These are phyloP conservation scores for Cutaneotrichosporon mucoides DNA, from an alignment of 1,284 basidiomycete species.

Conservation along the genomic window DNA sequence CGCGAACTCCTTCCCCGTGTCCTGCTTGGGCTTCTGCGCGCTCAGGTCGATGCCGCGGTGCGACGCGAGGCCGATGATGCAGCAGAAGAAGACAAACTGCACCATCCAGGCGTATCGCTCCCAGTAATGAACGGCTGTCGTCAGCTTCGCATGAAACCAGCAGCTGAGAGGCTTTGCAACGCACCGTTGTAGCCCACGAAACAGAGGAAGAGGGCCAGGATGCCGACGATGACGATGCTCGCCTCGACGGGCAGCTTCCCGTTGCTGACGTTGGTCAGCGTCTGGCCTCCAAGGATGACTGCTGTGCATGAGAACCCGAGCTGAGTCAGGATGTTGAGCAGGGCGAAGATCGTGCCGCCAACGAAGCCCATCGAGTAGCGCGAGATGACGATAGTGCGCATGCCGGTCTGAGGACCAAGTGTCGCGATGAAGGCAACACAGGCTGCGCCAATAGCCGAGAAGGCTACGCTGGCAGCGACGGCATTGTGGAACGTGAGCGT, in stretches of 20 bases:
- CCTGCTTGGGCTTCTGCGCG: slow-evolving; percentile 52
- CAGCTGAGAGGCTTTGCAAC: too few species aligned
- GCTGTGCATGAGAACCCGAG: too few species aligned
- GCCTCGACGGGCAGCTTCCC: too few species aligned
- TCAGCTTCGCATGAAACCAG: background rate
- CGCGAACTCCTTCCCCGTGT: slow-evolving; percentile 51
- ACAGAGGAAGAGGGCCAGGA: too few species aligned
- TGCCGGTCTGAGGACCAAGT: slow-evolving; percentile 60
- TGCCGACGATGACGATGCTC: too few species aligned
- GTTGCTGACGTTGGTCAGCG: too few species aligned
- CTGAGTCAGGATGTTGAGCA: slow-evolving; percentile 55
- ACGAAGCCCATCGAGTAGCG: too few species aligned
- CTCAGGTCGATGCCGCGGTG: slow-evolving; percentile 54
- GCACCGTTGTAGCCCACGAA: too few species aligned
- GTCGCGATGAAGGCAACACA: slow-evolving; percentile 57
- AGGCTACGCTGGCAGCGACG: slow-evolving; percentile 44
- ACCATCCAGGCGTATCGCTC: slow-evolving; percentile 63
- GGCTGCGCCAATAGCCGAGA: slow-evolving; percentile 44
- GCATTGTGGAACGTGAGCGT: slow-evolving; percentile 55
- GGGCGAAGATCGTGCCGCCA: slow-evolving; percentile 50
- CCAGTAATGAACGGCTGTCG: slow-evolving; percentile 56
- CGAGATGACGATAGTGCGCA: slow-evolving; percentile 58
- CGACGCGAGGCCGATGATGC: slow-evolving; percentile 56
- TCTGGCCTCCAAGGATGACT: too few species aligned
- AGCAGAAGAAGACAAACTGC: slow-evolving; percentile 57